These are phyloP conservation scores for Ocimum tenuiflorum DNA, from an alignment of 257 asterid species.

Conservation along the genomic window DNA sequence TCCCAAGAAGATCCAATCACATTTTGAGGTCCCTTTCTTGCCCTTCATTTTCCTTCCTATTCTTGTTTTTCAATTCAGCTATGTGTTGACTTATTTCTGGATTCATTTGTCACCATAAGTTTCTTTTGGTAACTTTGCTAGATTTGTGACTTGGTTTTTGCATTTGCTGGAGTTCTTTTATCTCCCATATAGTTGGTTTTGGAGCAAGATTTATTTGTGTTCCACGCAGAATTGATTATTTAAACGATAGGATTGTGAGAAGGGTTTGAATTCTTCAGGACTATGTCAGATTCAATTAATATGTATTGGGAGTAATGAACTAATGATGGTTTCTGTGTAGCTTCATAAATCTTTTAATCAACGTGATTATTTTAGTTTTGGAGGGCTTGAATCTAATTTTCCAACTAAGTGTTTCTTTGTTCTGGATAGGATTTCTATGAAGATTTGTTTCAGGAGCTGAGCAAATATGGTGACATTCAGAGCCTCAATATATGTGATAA, in stretches of 20 bases:
- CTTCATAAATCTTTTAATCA: neutral
- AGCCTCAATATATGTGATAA: conserved; percentile 81
- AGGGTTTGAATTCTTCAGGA: neutral
- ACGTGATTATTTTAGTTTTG: neutral
- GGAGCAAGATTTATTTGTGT: neutral
- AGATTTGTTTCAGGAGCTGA: conserved; percentile 76
- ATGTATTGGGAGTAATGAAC: neutral
- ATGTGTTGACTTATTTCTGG: neutral
- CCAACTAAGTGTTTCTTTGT: neutral
- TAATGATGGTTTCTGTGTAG: neutral
- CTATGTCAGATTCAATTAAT: no score
- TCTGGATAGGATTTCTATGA: conserved; percentile 63
- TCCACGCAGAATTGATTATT: neutral
- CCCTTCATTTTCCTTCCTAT: neutral
- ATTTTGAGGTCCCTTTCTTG: conserved; percentile 43
- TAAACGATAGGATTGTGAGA: neutral
- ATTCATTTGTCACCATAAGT: neutral
- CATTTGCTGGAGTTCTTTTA: neutral
- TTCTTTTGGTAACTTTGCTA: neutral
- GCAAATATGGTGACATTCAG: conserved; percentile 86
- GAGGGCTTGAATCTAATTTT: neutral
- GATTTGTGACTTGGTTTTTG: neutral
- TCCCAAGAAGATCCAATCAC: conserved; percentile 67
- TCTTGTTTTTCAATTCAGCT: neutral
- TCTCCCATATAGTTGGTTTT: neutral